Conservation (phyloP, 257 asterid genomes). For the Plantago major region DNA sequence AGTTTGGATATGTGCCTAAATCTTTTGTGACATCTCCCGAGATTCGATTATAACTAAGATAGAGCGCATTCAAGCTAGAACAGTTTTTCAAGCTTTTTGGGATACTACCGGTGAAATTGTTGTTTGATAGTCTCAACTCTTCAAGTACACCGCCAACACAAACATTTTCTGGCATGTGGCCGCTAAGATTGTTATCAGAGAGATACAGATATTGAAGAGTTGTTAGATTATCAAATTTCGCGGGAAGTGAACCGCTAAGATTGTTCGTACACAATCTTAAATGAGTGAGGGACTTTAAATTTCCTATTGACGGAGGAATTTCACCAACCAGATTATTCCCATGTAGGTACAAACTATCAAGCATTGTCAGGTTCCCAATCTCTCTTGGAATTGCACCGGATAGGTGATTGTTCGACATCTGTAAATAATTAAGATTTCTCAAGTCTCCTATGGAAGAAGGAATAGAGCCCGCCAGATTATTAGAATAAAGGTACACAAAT, state of each 20-base stretch:
- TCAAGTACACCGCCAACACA: constrained; percentile 22
- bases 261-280: constrained; percentile 1
- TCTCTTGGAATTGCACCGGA: constrained; percentile 25
- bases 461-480: constrained; percentile 12
- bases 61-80: constrained; percentile 16
- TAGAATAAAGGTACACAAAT: not conserved
- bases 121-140: constrained; percentile 11
- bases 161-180: constrained; percentile 29
- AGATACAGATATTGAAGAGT: constrained; percentile 5
- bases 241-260: constrained; percentile 10
- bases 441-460: constrained; percentile 18
- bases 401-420: constrained; percentile 15
- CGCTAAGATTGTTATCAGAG: constrained; percentile 23
- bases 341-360: constrained; percentile 1
- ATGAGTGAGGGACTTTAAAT: constrained; percentile 1
- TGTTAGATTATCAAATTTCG: not conserved
- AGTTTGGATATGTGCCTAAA: constrained; percentile 31
- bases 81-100: no score
- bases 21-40: constrained; percentile 25
- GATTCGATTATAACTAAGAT: constrained; percentile 25
- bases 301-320: constrained; percentile 8
- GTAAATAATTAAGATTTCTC: constrained; percentile 6
- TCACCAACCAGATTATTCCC: constrained; percentile 8
- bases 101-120: constrained; percentile 28
- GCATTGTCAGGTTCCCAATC: constrained; percentile 15